Evolutionary conservation across 495 filamentous ascomycete species (phyloP), one percentile per base, ranked within the genome.

Genomic region (Clohesyomyces aquaticus): DNA sequence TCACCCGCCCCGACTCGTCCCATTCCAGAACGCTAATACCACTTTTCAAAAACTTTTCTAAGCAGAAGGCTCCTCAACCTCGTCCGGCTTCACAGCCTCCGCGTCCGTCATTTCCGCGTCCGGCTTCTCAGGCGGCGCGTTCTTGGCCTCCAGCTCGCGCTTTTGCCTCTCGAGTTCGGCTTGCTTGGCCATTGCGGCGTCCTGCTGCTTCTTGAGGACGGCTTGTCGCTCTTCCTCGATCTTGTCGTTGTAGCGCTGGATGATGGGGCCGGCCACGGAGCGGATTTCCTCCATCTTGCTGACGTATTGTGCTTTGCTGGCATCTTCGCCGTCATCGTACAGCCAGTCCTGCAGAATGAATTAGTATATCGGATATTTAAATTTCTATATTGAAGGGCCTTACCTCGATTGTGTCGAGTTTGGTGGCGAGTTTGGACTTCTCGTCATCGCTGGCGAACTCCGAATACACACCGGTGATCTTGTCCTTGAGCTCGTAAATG

Each of bases 261-360:
- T 87, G 76, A 98, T 89, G 63, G 94, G 95, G 18, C 92, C 93
- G 49, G 91, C 88, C 57, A 95, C 80, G 68, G 91, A 86, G 71
- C 91, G 89, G 76, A 99, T 91, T 75, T 99, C 94, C 60, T 98
- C 93, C 77, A 93, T 88, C 84, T 97, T 98, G 72, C 90, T 82
- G 51, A 92, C 82, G 78, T 99, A 99, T 65, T 92, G 79, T 41
- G 89, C 91, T 82, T 96, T 96, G 71, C 90, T 93, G 72, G 93
- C 84, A 74, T 98, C 94, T 60, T 97, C 93, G 68, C 94, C 94
- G 26, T 98, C 94, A 68, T 96, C 92, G 78, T 98, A 98, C 55
- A 99, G 86, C 94, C 94, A 99, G 68, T 98, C 92, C 93, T 98
- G 50, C 18, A 21, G 43, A 35, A 28, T 35, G 32, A 14, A 60